Conservation (phyloP, 306 rosid genomes). For the Cicer judaicum region DNA sequence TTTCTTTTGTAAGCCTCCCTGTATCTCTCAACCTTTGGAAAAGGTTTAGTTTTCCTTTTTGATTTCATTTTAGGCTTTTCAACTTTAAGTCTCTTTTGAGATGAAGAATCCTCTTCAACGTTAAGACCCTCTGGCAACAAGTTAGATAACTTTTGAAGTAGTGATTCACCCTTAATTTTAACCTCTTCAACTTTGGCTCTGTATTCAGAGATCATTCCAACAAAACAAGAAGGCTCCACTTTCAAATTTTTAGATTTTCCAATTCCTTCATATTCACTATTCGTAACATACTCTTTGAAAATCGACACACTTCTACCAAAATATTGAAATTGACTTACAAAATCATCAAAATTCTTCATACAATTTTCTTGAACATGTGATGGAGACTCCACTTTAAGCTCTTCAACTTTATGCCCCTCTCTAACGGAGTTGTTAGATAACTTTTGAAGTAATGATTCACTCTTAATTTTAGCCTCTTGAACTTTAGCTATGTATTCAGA, state of each 20-base stretch:
- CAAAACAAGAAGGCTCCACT: neutral
- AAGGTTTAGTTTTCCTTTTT: slow-evolving; percentile 15
- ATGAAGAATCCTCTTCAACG: neutral
- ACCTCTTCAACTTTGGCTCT: neutral
- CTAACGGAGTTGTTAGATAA: no score
- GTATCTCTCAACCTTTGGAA: slow-evolving; percentile 48
- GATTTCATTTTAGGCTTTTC: neutral
- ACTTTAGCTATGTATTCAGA: neutral
- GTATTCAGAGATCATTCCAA: neutral
- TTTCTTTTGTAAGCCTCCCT: slow-evolving; percentile 63
- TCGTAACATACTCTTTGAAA: neutral
- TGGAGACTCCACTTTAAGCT: neutral
- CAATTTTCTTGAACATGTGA: no score
- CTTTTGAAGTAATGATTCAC: neutral
- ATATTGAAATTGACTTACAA: no score
- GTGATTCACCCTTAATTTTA: neutral
- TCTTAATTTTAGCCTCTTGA: neutral
- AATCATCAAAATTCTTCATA: no score
- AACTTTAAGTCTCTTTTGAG: neutral
- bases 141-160: neutral
- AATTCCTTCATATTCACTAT: neutral
- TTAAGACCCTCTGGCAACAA: neutral
- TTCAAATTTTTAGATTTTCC: neutral
- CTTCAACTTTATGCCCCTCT: neutral
- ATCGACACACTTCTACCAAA: neutral